Evolutionary conservation across 2,329 filamentous ascomycete genomes (phyloP), one percentile per base, ranked within the genome.

Genomic region (Sarocladium oryzae): DNA sequence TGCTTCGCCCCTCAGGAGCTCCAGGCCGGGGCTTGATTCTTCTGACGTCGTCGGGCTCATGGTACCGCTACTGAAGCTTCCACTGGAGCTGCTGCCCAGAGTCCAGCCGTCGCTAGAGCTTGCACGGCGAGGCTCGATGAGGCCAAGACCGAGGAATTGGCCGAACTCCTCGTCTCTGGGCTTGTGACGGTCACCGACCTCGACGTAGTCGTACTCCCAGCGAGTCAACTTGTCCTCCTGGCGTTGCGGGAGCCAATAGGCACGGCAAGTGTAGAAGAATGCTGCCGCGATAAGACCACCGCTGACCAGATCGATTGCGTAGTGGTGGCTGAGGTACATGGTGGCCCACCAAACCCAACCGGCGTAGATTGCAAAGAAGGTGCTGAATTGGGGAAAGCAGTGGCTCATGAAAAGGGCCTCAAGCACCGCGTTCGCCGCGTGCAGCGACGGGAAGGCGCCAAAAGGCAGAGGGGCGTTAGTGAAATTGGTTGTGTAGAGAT

Each of bases 291-390:
- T 75, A 54, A 96, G 75, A 65, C 86, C 89, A 58, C 92, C 92
- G 32, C 81, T 89, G 23, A 96, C 89, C 49, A 97, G 76, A 67
- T 97, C 92, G 36, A 97, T 87, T 28, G 91, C 92, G 66, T 97
- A 97, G 72, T 97, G 92, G 70, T 97, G 92, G 62, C 89, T 95
- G 50, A 97, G 81, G 65, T 97, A 96, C 89, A 97, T 96, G 59
- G 92, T 97, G 11, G 91, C 88, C 90, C 92, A 97, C 88, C 90
- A 96, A 61, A 96, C 84, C 92, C 92, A 96, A 64, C 87, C 79
- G 40, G 87, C 86, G 69, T 96, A 97, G 56, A 80, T 76, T 56
- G 91, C 79, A 69, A 95, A 95, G 50, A 93, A 70, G 11, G 85
- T 82, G 58, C 87, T 84, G 58, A 95, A 79, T 55, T 82, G 83